Conservation (phyloP, 1,139 yeast species). For the Hyphopichia burtonii region DNA sequence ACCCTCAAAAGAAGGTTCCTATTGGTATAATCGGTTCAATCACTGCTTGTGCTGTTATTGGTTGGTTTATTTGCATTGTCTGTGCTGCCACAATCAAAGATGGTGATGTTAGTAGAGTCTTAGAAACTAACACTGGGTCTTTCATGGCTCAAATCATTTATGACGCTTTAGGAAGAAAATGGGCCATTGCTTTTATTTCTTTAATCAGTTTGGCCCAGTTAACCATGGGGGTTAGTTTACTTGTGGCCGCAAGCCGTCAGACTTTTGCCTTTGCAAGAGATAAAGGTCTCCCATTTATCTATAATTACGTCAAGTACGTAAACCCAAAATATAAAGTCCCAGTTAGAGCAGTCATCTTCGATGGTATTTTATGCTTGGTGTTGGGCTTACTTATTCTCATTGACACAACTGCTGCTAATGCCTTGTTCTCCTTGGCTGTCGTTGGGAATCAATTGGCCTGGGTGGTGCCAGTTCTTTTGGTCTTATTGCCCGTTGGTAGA, state of each 20-base stretch:
- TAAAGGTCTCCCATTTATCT: constrained; percentile 44
- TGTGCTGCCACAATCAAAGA: constrained; percentile 54
- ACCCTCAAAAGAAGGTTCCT: constrained; percentile 68
- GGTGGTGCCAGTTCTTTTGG: constrained; percentile 42
- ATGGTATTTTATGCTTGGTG: constrained; percentile 45
- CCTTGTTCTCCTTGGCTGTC: constrained; percentile 37
- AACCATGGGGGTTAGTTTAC: constrained; percentile 54
- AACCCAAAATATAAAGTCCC: constrained; percentile 55
- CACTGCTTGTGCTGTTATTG: constrained; percentile 57
- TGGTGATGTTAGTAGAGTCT: constrained; percentile 45
- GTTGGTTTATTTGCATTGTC: constrained; percentile 57
- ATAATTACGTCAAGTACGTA: constrained; percentile 50
- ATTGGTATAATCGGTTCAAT: constrained; percentile 54
- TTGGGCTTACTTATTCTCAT: constrained; percentile 60
- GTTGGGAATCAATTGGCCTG: constrained; percentile 44
- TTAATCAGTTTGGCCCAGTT: constrained; percentile 61
- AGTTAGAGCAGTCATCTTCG: constrained; percentile 57
- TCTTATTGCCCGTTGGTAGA: constrained; percentile 41
- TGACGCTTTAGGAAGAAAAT: constrained; percentile 64
- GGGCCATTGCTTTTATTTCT: constrained; percentile 68
- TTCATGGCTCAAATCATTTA: constrained; percentile 66
- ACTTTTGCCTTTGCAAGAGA: constrained; percentile 42
- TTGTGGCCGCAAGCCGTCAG: constrained; percentile 38
- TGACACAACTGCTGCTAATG: constrained; percentile 58
- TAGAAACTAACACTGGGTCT: constrained; percentile 47